Base-by-base conservation (phyloP, 768 basidiomycete species). In the Filobasidium wieringae region DNA sequence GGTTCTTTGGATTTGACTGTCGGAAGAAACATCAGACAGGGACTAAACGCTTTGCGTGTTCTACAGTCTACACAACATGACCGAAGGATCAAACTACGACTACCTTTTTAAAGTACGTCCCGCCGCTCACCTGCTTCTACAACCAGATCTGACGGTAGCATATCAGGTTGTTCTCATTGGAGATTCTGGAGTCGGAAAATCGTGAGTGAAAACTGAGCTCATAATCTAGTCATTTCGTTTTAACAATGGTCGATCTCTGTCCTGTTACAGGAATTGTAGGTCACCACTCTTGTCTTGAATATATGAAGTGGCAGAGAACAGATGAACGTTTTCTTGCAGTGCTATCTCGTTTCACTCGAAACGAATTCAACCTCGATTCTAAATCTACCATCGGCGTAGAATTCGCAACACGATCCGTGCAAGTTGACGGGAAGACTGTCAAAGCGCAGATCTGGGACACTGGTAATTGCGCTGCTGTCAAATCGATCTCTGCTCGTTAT, bases 381-480 rank as follows among this genome's bases (percentile, higher is more conserved):
- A 96, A 97, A 79, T 97, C 93, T 61, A 99, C 95, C 24, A 97
- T 99, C 74, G 93, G 95, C 54, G 93, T 99, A 66, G 93, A 97
- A 76, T 99, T 99, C 68, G 95, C 93, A 3, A 96, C 93, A 39
- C 83, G 95, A 69, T 87, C 88, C 17, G 88, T 90, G 74, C 86
- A 80, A 65, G 88, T 97, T n/a, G 93, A 97, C 72, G 83, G 83
- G 37, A 97, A 97, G 83, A 91, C 84, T 2, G 82, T 99, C 66
- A 97, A 97, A 76, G 93, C 93, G 22, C 93, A 97, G 77, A 80
- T 99, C 68, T 99, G 93, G 93, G 95, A 99, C 76, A 99, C 93
- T 66, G 90, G 88, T 88, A 65, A 66, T 86, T 37, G n/a, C 36
- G 36, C 9, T 14, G 29, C 43, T 47, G 43, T 24, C 43, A 5